Percentiles rank a stretch among this genome's conserved stretches.
These are phyloP conservation scores for Castanospermum australe DNA, from an alignment of 306 rosid species.

Conservation along the genomic window DNA sequence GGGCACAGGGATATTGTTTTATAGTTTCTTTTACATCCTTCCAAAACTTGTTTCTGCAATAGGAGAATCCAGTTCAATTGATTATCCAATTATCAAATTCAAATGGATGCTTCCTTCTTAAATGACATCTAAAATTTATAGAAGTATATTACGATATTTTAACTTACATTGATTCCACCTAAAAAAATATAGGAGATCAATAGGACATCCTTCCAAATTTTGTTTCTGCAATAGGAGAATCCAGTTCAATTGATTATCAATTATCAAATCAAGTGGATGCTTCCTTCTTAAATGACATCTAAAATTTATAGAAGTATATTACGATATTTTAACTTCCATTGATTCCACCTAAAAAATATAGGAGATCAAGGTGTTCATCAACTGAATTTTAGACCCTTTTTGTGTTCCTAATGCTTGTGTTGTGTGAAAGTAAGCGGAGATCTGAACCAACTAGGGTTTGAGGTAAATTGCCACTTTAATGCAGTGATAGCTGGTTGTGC, in stretches of 20 bases:
- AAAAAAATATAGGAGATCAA: no score
- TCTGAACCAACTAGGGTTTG: background rate
- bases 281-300: background rate
- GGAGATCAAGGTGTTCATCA: background rate
- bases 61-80: background rate
- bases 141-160: background rate
- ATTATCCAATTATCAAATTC: no score
- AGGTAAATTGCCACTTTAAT: background rate
- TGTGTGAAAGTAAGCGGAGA: background rate
- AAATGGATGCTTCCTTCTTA: conserved; percentile 4
- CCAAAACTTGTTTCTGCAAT: conserved; percentile 11
- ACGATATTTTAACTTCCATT: conserved; percentile 9
- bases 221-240: conserved; percentile 16
- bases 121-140: background rate
- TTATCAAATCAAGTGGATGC: background rate
- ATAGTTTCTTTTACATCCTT: conserved; percentile 11
- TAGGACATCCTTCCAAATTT: conserved; percentile 12
- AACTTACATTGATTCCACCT: no score
- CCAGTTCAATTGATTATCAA: conserved; percentile 3
- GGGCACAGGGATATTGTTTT: background rate
- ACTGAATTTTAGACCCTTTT: background rate
- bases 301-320: background rate
- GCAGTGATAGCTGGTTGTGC: background rate
- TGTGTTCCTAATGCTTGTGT: background rate
- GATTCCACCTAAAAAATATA: background rate